Evolutionary conservation across 805 yeast species (phyloP).

Genomic region (Starmera quercuum): DNA sequence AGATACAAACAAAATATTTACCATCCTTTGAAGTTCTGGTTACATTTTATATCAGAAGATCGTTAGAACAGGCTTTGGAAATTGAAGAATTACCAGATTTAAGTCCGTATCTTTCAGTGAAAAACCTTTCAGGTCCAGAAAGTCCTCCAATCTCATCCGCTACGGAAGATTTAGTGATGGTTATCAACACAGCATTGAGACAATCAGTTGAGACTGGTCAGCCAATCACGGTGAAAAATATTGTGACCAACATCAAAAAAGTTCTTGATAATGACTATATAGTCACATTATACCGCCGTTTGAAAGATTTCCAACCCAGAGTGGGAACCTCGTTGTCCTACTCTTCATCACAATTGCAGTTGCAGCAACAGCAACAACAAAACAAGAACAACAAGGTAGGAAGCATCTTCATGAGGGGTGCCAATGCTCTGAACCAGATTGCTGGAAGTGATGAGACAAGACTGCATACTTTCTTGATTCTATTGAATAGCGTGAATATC

Average conservation of each 20-base stretch:
- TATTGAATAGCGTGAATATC: slow-evolving; percentile 65
- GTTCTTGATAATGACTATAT: slow-evolving; percentile 59
- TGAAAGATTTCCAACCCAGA: slow-evolving; percentile 37
- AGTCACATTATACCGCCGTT: slow-evolving; percentile 42
- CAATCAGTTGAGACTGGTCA: slow-evolving; percentile 72
- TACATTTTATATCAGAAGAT: slow-evolving; percentile 62
- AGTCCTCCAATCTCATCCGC: slow-evolving; percentile 72
- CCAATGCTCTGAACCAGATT: slow-evolving; percentile 33
- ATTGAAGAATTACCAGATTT: slow-evolving; percentile 72
- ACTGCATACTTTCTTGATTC: slow-evolving; percentile 53
- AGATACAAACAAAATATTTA: slow-evolving; percentile 42
- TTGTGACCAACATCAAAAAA: slow-evolving; percentile 47
- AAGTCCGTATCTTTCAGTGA: slow-evolving; percentile 23
- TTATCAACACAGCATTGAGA: slow-evolving; percentile 58
- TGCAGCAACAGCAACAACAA: slow-evolving; percentile 6
- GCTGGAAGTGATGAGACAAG: slow-evolving; percentile 37
- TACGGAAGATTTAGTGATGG: slow-evolving; percentile 76
- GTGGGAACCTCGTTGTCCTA: slow-evolving; percentile 22
- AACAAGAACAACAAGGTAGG: slow-evolving; percentile 14
- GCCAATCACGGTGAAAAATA: slow-evolving; percentile 40
- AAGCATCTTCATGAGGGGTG: slow-evolving; percentile 34
- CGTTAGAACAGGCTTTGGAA: slow-evolving; percentile 73
- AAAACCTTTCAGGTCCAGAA: slow-evolving; percentile 31
- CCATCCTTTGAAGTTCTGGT: slow-evolving; percentile 61
- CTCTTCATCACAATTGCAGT: slow-evolving; percentile 9